Conservation (phyloP, 345 rosid species). For the Noccaea bulbosa region DNA sequence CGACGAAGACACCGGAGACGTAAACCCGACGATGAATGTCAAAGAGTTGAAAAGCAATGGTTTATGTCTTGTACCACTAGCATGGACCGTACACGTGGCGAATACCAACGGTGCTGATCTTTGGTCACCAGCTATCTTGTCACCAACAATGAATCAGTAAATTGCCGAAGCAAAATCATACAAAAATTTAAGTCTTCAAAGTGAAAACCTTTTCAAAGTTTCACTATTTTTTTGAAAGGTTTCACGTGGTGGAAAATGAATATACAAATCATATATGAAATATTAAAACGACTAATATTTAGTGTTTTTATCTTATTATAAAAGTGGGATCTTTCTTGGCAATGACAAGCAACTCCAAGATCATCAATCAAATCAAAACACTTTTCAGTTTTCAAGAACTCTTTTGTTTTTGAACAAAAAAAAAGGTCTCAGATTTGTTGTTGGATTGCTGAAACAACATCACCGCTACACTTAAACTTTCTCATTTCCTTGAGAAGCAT, state of each 20-base stretch:
- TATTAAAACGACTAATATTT: too few species aligned
- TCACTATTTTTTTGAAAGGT: neutral
- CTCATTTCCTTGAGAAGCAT: too few species aligned
- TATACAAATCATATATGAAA: neutral
- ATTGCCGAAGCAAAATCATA: slow-evolving; percentile 2
- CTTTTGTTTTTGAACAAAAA: neutral
- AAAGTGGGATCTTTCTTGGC: neutral
- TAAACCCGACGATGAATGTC: slow-evolving; percentile 7
- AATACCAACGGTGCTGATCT: slow-evolving; percentile 70
- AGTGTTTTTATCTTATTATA: neutral
- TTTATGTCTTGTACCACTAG: slow-evolving; percentile 65
- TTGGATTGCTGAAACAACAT: slow-evolving; percentile 65
- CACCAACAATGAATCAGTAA: neutral
- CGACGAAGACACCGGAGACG: slow-evolving; percentile 4
- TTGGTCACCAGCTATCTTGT: slow-evolving; percentile 49
- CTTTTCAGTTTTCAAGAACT: too few species aligned
- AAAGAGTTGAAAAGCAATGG: slow-evolving; percentile 65
- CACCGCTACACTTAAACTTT: slow-evolving; percentile 61
- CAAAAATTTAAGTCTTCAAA: neutral
- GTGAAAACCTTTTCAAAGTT: neutral
- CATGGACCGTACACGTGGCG: slow-evolving; percentile 53
- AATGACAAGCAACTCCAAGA: neutral
- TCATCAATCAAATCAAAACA: too few species aligned
- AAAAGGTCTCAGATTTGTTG: slow-evolving; percentile 31
- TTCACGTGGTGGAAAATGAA: neutral